A percentile compares a stretch with the other conserved stretches of the same genome.
These are phyloP conservation scores for Aspergillus ochraceus DNA, from an alignment of 2,329 filamentous ascomycete species.

Conservation along the genomic window DNA sequence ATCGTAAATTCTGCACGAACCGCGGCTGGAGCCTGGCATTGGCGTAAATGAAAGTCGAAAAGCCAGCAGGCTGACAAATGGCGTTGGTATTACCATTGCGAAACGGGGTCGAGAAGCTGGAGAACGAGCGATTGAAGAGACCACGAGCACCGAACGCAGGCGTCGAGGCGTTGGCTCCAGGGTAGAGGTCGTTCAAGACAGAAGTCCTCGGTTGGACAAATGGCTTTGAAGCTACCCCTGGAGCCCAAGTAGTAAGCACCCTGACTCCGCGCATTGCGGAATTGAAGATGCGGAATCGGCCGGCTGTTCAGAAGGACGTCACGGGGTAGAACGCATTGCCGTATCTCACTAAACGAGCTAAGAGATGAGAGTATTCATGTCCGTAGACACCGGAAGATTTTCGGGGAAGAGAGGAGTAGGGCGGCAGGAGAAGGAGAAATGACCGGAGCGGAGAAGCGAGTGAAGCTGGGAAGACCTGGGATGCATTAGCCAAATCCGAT, in stretches of 20 bases:
- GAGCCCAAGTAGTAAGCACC: constrained; percentile 37
- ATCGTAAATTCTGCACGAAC: constrained; percentile 25
- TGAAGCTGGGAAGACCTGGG: constrained; percentile 1
- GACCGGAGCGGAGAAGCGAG: neutral
- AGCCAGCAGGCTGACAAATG: constrained; percentile 16
- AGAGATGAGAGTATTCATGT: constrained; percentile 18
- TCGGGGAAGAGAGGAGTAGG: neutral
- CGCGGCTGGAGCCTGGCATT: constrained; percentile 14
- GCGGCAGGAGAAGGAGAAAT: neutral
- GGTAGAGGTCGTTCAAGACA: constrained; percentile 20
- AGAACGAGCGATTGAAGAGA: constrained; percentile 24
- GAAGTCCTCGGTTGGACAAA: constrained; percentile 20
- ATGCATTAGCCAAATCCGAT: constrained; percentile 12
- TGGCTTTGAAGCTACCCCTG: constrained; percentile 30
- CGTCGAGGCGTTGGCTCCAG: constrained; percentile 5
- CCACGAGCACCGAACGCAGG: constrained; percentile 7
- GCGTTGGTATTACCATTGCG: constrained; percentile 17
- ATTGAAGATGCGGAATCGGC: constrained; percentile 22
- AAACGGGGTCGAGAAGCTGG: constrained; percentile 22
- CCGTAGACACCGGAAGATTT: constrained; percentile 10
- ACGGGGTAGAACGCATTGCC: constrained; percentile 27
- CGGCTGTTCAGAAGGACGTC: constrained; percentile 26
- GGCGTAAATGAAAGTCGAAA: constrained; percentile 15
- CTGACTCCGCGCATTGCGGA: constrained; percentile 45
- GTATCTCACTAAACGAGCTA: constrained; percentile 28